phyloP scores from a whole-genome alignment of 2,329 filamentous ascomycete genomes.

The Talaromyces sp. region DNA sequence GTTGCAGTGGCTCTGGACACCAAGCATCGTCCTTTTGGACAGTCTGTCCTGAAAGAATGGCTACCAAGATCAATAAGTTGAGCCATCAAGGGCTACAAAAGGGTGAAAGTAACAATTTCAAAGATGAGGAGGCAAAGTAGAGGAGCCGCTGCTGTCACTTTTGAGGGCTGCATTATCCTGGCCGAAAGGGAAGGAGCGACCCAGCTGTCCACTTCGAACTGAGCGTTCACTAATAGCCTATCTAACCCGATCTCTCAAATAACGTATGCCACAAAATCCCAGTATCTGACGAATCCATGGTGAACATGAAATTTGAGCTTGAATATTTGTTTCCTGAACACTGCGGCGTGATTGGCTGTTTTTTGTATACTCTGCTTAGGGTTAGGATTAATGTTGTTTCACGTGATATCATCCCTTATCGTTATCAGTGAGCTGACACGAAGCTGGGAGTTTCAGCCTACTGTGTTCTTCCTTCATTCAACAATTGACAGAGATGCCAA shows the following conservation, averaged over 20 bases:
- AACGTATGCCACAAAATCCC: too few species aligned
- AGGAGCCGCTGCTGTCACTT: background rate
- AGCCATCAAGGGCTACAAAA: slow-evolving; percentile 4
- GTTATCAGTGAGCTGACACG: slow-evolving; percentile 24
- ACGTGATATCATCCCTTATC: slow-evolving; percentile 22
- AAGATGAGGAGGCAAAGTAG: background rate
- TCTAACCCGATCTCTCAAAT: too few species aligned
- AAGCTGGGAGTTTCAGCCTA: slow-evolving; percentile 24
- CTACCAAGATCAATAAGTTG: slow-evolving; percentile 14
- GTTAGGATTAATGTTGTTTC: slow-evolving; percentile 22
- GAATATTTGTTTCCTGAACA: background rate
- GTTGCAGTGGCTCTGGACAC: slow-evolving; percentile 15
- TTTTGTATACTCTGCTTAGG: background rate
- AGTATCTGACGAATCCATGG: background rate
- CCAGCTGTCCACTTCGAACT: too few species aligned
- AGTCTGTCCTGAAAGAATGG: background rate
- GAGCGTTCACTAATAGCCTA: background rate
- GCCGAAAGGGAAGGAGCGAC: slow-evolving; percentile 13
- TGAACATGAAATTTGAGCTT: background rate
- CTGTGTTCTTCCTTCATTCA: slow-evolving; percentile 20
- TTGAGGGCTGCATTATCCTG: background rate
- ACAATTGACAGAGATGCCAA: slow-evolving; percentile 40
- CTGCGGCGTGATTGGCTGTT: background rate
- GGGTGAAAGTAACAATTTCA: background rate
- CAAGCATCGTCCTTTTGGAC: slow-evolving; percentile 5